Base-by-base conservation (phyloP, 305 asterid genomes). In the Fraxinus paxiana region DNA sequence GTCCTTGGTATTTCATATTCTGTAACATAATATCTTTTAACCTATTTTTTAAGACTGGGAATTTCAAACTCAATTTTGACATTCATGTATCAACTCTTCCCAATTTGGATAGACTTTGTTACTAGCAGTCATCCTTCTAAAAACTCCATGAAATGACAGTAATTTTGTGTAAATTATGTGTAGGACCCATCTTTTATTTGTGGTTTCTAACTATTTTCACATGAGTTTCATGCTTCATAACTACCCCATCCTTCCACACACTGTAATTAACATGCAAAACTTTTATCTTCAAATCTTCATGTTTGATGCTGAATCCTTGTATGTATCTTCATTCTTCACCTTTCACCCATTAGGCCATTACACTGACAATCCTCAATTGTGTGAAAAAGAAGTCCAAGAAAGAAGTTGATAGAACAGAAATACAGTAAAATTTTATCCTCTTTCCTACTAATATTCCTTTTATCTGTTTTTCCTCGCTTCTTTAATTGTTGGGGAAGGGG, bases 231-330 rank as follows among this genome's bases (percentile, higher is more conserved):
- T 56, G n/a, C 71, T 78, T 81, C 38, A 30, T 30, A n/a, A 35
- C 35, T 22, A 56, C 22, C 69, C 72, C 20, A 10, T 38, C 77
- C 77, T 73, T 70, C 33, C 72, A 24, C 41, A 75, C 70, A 2
- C 65, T 34, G 13, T 28, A 35, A 76, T 80, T 37, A 46, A 67
- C 28, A 37, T 69, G 33, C 59, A 17, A 26, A 37, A 17, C 28
- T 17, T 5, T 17, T 26, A 54, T 73, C 75, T 80, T 15, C 63
- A n/a, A 56, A 76, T 76, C 34, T 69, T 51, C 26, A 72, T 5
- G 38, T 69, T 30, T 31, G 48, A 76, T 61, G 67, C 83, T 79
- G 65, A 74, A 38, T 73, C 79, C 20, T 86, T 65, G 26, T 65
- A 12, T 67, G 76, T 22, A 71, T 76, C 6, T 63, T 72, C 56